These are phyloP conservation scores for Penicillium sp. DNA, from an alignment of 2,329 filamentous ascomycete genomes.

Conservation along the genomic window DNA sequence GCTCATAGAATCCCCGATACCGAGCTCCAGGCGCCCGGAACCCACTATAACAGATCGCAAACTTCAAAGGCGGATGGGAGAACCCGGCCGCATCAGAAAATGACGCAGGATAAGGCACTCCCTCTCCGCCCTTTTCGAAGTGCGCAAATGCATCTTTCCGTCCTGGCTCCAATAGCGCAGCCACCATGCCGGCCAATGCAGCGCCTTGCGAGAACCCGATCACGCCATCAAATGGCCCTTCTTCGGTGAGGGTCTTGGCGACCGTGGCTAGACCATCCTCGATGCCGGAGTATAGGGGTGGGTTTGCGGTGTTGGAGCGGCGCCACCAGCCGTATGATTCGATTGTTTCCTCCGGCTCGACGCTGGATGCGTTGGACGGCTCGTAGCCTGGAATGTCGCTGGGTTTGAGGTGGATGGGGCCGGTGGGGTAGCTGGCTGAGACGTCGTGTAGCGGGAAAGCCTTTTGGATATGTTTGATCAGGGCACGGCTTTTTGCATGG, in stretches of 20 bases:
- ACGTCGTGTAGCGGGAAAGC: constrained; percentile 64
- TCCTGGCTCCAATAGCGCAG: constrained; percentile 66
- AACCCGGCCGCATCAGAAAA: constrained; percentile 43
- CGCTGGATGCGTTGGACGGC: constrained; percentile 35
- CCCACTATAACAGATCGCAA: constrained; percentile 75
- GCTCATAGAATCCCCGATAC: constrained; percentile 70
- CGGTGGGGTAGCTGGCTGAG: constrained; percentile 68
- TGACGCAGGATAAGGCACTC: constrained; percentile 54
- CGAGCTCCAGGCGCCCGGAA: constrained; percentile 66
- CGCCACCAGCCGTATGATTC: constrained; percentile 86
- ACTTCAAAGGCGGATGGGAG: constrained; percentile 61
- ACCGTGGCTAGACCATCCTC: constrained; percentile 67
- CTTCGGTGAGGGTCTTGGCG: constrained; percentile 61
- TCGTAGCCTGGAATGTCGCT: constrained; percentile 70
- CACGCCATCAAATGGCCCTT: constrained; percentile 73
- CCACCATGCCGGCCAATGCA: constrained; percentile 70
- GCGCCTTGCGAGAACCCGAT: constrained; percentile 83
- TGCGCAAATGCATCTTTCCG: constrained; percentile 51
- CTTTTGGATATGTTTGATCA: constrained; percentile 79
- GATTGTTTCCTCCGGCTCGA: constrained; percentile 51
- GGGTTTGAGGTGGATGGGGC: constrained; percentile 62
- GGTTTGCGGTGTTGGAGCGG: constrained; percentile 60
- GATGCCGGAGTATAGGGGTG: constrained; percentile 66
- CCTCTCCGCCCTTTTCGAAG: constrained; percentile 24
- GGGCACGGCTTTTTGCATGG: constrained; percentile 81